Evolutionary conservation across 2,329 filamentous ascomycete genomes (phyloP).

Genomic region (Colletotrichum eremochloae): DNA sequence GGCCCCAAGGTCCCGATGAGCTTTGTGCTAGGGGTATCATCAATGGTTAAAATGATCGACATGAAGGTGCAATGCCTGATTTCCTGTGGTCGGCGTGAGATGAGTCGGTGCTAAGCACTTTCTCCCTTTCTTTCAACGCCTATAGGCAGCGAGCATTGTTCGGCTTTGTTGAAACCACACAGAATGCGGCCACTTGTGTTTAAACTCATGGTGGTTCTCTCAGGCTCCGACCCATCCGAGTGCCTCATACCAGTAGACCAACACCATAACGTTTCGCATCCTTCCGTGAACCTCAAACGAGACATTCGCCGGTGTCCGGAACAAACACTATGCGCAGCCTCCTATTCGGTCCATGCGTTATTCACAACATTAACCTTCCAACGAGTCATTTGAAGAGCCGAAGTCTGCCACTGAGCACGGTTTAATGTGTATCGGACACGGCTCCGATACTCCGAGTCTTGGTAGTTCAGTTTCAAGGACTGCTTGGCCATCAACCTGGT

Average conservation of each 20-base stretch:
- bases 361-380: conserved; percentile 68
- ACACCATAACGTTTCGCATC: conserved; percentile 24
- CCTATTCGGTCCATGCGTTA: conserved; percentile 70
- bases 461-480: conserved; percentile 62
- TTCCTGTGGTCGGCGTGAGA: conserved; percentile 19
- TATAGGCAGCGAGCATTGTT: conserved; percentile 15
- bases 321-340: conserved; percentile 61
- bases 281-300: conserved; percentile 37
- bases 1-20: neutral
- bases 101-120: conserved; percentile 21
- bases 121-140: conserved; percentile 4
- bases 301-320: conserved; percentile 58
- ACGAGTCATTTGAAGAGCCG: conserved; percentile 58
- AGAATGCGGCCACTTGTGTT: conserved; percentile 29
- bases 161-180: conserved; percentile 24
- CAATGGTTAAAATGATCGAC: neutral
- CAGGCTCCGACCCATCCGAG: conserved; percentile 30
- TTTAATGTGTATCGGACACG: conserved; percentile 64
- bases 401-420: conserved; percentile 61
- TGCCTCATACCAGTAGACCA: conserved; percentile 4
- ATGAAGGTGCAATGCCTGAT: conserved; percentile 3
- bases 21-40: neutral
- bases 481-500: conserved; percentile 64
- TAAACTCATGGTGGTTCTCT: conserved; percentile 32
- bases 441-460: conserved; percentile 50